Percentiles rank a stretch among this genome's conserved stretches.
Evolutionary conservation across 2,329 filamentous ascomycete species (phyloP).

Genomic region (Xylaria sp.): DNA sequence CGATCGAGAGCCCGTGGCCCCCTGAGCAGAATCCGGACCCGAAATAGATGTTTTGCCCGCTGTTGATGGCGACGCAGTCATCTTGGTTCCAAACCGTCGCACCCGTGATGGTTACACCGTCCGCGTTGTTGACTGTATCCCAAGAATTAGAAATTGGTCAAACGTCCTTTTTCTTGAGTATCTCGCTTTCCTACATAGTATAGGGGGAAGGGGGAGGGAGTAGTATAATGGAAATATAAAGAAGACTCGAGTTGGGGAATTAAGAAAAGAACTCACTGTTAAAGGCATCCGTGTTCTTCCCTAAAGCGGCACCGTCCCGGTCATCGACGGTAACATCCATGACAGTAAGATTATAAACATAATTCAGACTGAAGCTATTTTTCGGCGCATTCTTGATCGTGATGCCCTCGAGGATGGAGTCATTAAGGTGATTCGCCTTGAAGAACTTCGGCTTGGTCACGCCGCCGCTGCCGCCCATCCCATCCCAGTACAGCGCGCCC

Average conservation of each 20-base stretch:
- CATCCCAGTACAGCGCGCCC: conserved; percentile 70
- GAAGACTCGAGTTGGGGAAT: neutral
- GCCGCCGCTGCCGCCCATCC: conserved; percentile 68
- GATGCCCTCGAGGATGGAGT: conserved; percentile 57
- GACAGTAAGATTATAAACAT: conserved; percentile 55
- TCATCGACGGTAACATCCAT: conserved; percentile 58
- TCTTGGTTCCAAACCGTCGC: conserved; percentile 68
- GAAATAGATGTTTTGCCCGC: conserved; percentile 58
- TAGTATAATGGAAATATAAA: neutral
- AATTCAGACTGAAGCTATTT: conserved; percentile 57
- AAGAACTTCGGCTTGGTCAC: conserved; percentile 75
- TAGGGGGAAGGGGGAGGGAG: neutral
- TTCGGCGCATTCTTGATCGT: conserved; percentile 62
- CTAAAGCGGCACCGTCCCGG: conserved; percentile 59
- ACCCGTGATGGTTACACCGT: conserved; percentile 61
- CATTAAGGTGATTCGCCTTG: conserved; percentile 62
- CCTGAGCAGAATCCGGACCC: conserved; percentile 59
- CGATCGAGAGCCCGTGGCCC: conserved; percentile 61
- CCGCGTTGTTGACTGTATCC: conserved; percentile 54
- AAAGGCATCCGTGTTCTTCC: conserved; percentile 68
- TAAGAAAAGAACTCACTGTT: conserved; percentile 48
- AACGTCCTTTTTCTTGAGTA: neutral
- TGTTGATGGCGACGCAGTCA: conserved; percentile 69
- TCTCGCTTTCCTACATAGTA: neutral
- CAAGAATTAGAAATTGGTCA: conserved; percentile 2